Conservation (phyloP, 495 filamentous ascomycete genomes). For the Podospora conica region DNA sequence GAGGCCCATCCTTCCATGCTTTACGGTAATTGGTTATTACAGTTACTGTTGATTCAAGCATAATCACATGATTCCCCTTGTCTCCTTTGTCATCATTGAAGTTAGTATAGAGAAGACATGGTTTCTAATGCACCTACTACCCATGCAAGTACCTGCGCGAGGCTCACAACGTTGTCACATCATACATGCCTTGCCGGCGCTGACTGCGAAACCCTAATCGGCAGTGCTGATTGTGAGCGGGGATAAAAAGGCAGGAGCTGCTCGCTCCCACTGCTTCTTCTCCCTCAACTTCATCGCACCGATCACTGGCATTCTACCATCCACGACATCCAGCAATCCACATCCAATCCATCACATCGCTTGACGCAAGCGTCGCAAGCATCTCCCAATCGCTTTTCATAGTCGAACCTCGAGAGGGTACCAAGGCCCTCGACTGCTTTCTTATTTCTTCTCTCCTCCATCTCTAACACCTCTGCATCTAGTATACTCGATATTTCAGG, state of each 20-base stretch:
- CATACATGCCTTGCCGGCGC: no score
- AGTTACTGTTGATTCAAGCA: no score
- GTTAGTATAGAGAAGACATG: no score
- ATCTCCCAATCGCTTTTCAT: not conserved
- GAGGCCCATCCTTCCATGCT: no score
- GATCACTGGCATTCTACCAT: not conserved
- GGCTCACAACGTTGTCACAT: no score
- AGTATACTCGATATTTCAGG: constrained; percentile 7
- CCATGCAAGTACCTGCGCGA: no score
- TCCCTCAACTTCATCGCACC: not conserved
- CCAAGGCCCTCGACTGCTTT: not conserved
- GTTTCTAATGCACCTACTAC: no score
- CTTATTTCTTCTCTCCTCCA: constrained; percentile 3
- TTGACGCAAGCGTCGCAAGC: not conserved
- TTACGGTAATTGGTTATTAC: no score
- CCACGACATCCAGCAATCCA: not conserved
- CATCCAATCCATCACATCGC: not conserved
- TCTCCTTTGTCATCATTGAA: no score
- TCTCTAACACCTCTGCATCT: constrained; percentile 6
- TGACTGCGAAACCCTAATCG: not conserved
- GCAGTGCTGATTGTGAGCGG: no score
- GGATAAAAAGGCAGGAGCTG: not conserved
- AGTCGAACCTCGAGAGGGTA: not conserved
- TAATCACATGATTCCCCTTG: no score
- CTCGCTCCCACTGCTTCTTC: not conserved